Evolutionary conservation across 257 asterid species (phyloP).

Genomic region (Jacaranda copaia): DNA sequence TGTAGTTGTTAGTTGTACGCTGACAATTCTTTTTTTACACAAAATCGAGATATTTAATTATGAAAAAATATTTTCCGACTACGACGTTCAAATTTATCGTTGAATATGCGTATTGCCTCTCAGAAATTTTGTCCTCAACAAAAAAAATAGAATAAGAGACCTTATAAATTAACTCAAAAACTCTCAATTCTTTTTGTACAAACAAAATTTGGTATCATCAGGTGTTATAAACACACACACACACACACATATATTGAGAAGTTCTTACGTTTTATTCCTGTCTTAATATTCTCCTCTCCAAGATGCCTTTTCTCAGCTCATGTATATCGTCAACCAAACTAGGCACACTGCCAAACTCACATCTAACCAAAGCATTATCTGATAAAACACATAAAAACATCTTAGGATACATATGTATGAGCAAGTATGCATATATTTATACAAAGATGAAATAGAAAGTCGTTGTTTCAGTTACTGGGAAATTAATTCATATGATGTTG

Average conservation of each 20-base stretch:
- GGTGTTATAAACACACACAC: neutral
- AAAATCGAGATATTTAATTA: neutral
- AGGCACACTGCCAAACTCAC: no score
- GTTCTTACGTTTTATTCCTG: constrained; percentile 13
- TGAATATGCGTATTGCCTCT: no score
- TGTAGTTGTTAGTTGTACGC: neutral
- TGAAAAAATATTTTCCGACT: neutral
- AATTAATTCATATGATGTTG: constrained; percentile 48
- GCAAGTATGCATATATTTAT: neutral
- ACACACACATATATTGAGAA: no score
- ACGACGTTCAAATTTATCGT: no score
- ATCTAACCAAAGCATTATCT: neutral
- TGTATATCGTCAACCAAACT: neutral
- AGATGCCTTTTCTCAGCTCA: neutral
- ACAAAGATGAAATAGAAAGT: constrained; percentile 7
- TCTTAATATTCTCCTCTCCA: neutral
- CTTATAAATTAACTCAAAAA: no score
- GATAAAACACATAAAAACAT: neutral
- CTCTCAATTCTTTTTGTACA: no score
- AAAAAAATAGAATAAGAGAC: no score
- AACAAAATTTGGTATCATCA: neutral
- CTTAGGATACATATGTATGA: neutral
- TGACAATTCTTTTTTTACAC: no score
- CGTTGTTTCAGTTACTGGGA: constrained; percentile 37
- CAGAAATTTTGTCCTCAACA: no score